Evolutionary conservation across 164 flowering plant species (phyloP), one percentile per base, ranked within the genome.

Genomic region (Sedum album): DNA sequence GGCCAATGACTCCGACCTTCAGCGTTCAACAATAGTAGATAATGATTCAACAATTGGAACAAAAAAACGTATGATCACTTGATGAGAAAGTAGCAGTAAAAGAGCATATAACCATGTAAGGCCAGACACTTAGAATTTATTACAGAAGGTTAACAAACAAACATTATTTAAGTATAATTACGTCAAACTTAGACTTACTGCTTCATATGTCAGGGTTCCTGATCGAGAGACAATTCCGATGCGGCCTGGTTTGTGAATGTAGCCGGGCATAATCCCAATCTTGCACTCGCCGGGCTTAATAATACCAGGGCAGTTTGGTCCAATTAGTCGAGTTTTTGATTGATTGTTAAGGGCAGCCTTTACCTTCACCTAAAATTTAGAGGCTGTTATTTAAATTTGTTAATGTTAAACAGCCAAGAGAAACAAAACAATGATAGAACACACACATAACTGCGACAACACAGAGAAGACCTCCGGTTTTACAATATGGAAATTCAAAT

Each of bases 251-350:
- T 94, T 94, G 80, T 94, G 99, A 70, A 94, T 94, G 79, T 94
- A 94, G 5, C 99, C 97, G 65, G 99, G 99, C 99, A 94, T 94
- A 57, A 94, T 94, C 38, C 99, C 99, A 68, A 94, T 87, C 71
- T 94, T 94, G 78, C 98, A 94, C 75, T 94, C 98, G 65, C 98
- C 98, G 36, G 98, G 98, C 78, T 94, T 94, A 61, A 94, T 94
- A 70, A 94, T 91, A 38, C 98, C 97, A 76, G 98, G 98, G 74
- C 98, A 94, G 75, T 94, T 94, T 49, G 98, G 98, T n/a, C 98
- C 98, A 79, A 94, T 94, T 53, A 94, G 70, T 25, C 96, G 78
- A 18, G 99, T 91, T 75, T 87, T 89, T 15, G 96, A 86, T 78
- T 94, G 99, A 72, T 68, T 79, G 75, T 83, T 86, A 11, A 94